Conservation (phyloP, 345 rosid genomes). For the Lagerstroemia speciosa region DNA sequence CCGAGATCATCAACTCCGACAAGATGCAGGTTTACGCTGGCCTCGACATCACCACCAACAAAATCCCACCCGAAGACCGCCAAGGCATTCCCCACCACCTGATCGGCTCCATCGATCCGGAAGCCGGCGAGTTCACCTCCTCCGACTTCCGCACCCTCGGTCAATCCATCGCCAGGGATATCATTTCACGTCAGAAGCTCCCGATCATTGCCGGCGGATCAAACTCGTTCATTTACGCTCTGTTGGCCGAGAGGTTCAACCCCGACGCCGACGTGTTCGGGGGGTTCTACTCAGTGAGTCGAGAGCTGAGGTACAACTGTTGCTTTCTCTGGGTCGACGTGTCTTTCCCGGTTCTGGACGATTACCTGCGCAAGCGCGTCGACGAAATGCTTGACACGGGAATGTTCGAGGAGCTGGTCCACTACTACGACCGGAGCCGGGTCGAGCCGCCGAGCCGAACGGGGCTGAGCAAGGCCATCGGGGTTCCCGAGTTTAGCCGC, state of each 20-base stretch:
- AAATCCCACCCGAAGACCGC: conserved; percentile 48
- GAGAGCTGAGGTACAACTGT: conserved; percentile 58
- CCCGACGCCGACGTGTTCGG: conserved; percentile 41
- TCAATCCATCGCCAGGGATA: conserved; percentile 25
- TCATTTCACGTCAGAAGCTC: conserved; percentile 30
- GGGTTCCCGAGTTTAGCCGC: conserved; percentile 73
- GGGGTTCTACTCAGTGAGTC: conserved; percentile 16
- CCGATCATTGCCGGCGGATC: conserved; percentile 92
- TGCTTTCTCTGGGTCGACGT: conserved; percentile 85
- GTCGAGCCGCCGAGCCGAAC: conserved; percentile 13
- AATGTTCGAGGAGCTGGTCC: conserved; percentile 65
- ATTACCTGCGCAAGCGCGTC: conserved; percentile 56
- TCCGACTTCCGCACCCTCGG: conserved; percentile 48
- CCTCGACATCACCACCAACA: conserved; percentile 81
- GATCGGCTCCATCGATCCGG: conserved; percentile 43
- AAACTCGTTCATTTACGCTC: conserved; percentile 71
- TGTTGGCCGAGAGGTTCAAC: conserved; percentile 46
- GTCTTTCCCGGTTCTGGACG: conserved; percentile 44
- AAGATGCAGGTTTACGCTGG: conserved; percentile 79
- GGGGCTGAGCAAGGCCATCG: conserved; percentile 75
- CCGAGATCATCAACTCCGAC: conserved; percentile 79
- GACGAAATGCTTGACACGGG: conserved; percentile 90
- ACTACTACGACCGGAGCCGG: conserved; percentile 32
- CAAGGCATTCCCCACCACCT: conserved; percentile 67
- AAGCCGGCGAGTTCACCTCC: conserved; percentile 42